Evolutionary conservation across 768 basidiomycete species (phyloP), one percentile per base, ranked within the genome.

Genomic region (Cyclocybe cylindracea): DNA sequence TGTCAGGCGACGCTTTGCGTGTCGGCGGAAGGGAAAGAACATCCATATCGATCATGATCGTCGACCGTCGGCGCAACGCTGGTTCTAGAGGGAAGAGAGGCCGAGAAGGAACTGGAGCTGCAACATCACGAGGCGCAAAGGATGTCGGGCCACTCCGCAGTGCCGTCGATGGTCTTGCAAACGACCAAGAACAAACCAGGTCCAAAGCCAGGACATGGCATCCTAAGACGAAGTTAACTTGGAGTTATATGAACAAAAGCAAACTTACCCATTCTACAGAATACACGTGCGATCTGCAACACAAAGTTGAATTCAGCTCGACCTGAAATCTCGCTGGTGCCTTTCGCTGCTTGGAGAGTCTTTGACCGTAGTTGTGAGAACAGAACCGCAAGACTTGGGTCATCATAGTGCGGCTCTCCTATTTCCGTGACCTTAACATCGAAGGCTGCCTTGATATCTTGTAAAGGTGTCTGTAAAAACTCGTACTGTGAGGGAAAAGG

Each of bases 241-340:
- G 7, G 6, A 5, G 31, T 44, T 32, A 32, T 36, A n/a, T 2
- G 29, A 13, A 14, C 19, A 53, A 14, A 35, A 13, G 44, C 50
- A 39, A 0, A 66, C 86, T 37, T 58, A 92, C 96, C 97, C 94
- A 98, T 96, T 53, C 92, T 78, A 61, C 90, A 93, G 60, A 98
- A 94, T 7, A 96, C 90, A 29, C 93, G 83, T 0, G 94, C 91
- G 60, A 94, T 93, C 70, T 98, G 95, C 29, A 95, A 74, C 8
- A 99, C 92, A 66, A 98, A 98, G 64, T 91, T 94, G 70, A 95
- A 98, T 65, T 99, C 96, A 10, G 86, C 83, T 40, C 81, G 79
- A 13, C 89, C 90, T 0, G 91, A 87, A 29, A 98, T 93, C 61
- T 95, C 91, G 60, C 86, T 93, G 0, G 91, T 93, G 10, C 96